Conservation (phyloP, 2,329 filamentous ascomycete genomes). For the Emmonsiellopsis sp. region DNA sequence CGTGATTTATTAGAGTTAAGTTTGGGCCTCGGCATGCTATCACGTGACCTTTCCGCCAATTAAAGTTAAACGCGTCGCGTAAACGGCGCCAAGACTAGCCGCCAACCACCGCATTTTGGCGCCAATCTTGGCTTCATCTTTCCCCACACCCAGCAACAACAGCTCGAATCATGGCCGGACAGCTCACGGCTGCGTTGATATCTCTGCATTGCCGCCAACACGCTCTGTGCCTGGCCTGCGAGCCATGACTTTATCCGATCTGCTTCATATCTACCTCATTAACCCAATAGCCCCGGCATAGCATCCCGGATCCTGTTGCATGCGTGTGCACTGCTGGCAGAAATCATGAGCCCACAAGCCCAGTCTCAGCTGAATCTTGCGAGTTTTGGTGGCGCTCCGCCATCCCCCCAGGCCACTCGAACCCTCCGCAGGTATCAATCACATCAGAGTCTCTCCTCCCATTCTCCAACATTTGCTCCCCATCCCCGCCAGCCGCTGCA, state of each 20-base stretch:
- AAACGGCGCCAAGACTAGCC: background rate
- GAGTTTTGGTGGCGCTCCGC: conserved; percentile 24
- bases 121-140: background rate
- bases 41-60: background rate
- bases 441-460: conserved; percentile 55
- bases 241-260: background rate
- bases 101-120: background rate
- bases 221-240: background rate
- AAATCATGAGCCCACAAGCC: conserved; percentile 16
- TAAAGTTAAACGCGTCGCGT: background rate
- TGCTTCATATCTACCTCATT: conserved; percentile 7
- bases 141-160: background rate
- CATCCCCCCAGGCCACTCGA: conserved; percentile 58
- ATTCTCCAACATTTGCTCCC: conserved; percentile 49
- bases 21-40: background rate
- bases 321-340: conserved; percentile 3
- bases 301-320: conserved; percentile 10
- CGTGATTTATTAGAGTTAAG: too few relatives aligned
- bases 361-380: conserved; percentile 17
- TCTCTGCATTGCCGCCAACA: background rate
- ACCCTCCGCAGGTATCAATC: conserved; percentile 66
- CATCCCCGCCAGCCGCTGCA: conserved; percentile 47
- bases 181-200: background rate
- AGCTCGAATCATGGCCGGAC: background rate
- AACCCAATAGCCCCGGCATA: conserved; percentile 11